Percentiles rank a stretch among this genome's conserved stretches.
These are phyloP conservation scores for Aureobasidium sp. DNA, from an alignment of 2,329 filamentous ascomycete species.

Conservation along the genomic window DNA sequence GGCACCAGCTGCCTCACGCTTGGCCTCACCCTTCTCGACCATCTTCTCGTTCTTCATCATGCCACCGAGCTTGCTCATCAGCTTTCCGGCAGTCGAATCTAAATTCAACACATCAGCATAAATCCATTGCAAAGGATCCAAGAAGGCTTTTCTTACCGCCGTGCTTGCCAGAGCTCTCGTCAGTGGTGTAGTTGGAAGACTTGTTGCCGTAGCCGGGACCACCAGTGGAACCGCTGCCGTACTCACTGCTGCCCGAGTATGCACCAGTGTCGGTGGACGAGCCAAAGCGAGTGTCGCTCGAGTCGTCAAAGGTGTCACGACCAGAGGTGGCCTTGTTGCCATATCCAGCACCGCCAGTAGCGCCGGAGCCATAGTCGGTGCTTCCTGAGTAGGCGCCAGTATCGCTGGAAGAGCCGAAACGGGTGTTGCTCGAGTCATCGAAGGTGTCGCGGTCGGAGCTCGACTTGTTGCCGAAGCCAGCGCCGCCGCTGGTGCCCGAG, in stretches of 20 bases:
- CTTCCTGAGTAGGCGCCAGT: constrained; percentile 29
- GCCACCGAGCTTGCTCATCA: constrained; percentile 43
- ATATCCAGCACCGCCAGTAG: constrained; percentile 17
- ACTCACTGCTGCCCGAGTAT: neutral
- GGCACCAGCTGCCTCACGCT: constrained; percentile 36
- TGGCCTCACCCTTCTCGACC: constrained; percentile 44
- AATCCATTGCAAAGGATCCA: neutral
- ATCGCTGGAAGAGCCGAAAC: constrained; percentile 17
- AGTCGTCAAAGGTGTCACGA: constrained; percentile 30
- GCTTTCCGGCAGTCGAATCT: constrained; percentile 47
- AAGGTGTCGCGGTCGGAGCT: constrained; percentile 2
- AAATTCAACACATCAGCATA: neutral
- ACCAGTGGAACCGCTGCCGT: constrained; percentile 19
- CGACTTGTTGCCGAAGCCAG: constrained; percentile 27
- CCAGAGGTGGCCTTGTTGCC: constrained; percentile 23
- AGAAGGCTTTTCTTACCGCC: neutral
- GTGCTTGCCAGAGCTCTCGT: constrained; percentile 2
- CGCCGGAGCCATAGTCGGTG: neutral
- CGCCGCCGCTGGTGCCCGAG: constrained; percentile 21
- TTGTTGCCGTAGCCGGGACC: constrained; percentile 36
- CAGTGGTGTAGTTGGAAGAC: constrained; percentile 6
- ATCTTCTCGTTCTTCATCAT: constrained; percentile 44
- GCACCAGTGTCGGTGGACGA: neutral
- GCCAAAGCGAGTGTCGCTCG: neutral
- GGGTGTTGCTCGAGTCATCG: constrained; percentile 13